Evolutionary conservation across 768 basidiomycete species (phyloP).

Genomic region (Agrocybe pediades): DNA sequence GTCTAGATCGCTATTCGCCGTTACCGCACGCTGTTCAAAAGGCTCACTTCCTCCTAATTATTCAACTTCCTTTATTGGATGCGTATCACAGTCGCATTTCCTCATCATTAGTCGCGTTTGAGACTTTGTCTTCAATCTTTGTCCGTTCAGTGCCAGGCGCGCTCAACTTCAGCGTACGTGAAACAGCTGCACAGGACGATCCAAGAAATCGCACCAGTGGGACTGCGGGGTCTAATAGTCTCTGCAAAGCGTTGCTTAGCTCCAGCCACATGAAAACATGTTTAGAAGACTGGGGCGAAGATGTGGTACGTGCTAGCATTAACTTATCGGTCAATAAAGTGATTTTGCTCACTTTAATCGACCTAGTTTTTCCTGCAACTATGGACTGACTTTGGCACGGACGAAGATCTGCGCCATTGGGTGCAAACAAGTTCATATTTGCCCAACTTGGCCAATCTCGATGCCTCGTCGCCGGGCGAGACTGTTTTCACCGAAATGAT

Average conservation of each 20-base stretch:
- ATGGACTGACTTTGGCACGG: conserved; percentile 75
- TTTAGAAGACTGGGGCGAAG: conserved; percentile 87
- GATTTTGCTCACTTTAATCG: neutral
- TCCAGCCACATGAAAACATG: conserved; percentile 70
- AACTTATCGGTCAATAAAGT: too few relatives aligned
- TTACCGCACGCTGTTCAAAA: conserved; percentile 79
- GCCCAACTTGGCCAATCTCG: conserved; percentile 39
- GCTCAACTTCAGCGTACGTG: conserved; percentile 52
- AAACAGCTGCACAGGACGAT: conserved; percentile 49
- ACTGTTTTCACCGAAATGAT: conserved; percentile 83
- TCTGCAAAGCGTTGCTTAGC: conserved; percentile 87
- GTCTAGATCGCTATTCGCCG: conserved; percentile 85
- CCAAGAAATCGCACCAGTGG: conserved; percentile 75
- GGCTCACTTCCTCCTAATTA: conserved; percentile 77
- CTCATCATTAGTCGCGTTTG: conserved; percentile 91
- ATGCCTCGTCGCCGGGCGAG: conserved; percentile 44
- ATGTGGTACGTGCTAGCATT: conserved; percentile 69
- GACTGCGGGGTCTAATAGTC: conserved; percentile 76
- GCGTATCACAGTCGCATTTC: conserved; percentile 77
- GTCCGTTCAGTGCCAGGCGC: conserved; percentile 93
- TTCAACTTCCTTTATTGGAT: conserved; percentile 86
- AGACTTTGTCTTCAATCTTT: conserved; percentile 85
- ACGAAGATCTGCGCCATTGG: conserved; percentile 56
- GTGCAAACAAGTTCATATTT: conserved; percentile 51
- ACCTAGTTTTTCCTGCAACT: conserved; percentile 89